A percentile compares a stretch with the other conserved stretches of the same genome.
Evolutionary conservation across 257 asterid species (phyloP).

Genomic region (Penstemon eatonii): DNA sequence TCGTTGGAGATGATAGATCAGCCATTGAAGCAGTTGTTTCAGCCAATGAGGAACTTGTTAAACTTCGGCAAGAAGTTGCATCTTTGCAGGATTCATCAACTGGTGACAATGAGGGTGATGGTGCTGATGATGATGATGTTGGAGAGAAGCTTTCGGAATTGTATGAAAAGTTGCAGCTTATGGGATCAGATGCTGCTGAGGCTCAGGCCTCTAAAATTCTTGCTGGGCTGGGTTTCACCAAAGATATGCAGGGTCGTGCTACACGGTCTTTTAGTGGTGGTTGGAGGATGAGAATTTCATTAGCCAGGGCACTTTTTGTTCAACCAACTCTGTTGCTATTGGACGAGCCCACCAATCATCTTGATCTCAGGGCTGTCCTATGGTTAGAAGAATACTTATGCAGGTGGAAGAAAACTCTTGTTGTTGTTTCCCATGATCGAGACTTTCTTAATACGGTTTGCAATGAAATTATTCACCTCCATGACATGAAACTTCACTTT

Average conservation of each 20-base stretch:
- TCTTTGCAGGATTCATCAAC: conserved; percentile 40
- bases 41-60: conserved; percentile 64
- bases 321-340: conserved; percentile 68
- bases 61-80: conserved; percentile 58
- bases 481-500: conserved; percentile 56
- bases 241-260: conserved; percentile 62
- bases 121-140: conserved; percentile 41
- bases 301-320: conserved; percentile 72
- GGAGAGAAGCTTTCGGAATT: conserved; percentile 62
- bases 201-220: conserved; percentile 77
- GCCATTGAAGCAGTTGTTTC: conserved; percentile 69
- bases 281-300: conserved; percentile 78
- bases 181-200: conserved; percentile 82
- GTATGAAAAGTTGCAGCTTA: conserved; percentile 60
- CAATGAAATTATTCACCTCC: conserved; percentile 64
- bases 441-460: conserved; percentile 68
- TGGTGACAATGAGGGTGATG: conserved; percentile 40
- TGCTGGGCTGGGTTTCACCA: conserved; percentile 70
- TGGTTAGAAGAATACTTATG: conserved; percentile 71
- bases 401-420: conserved; percentile 77
- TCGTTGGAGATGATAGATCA: conserved; percentile 55
- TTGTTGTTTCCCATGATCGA: conserved; percentile 68
- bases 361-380: conserved; percentile 72
- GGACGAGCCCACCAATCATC: conserved; percentile 79
- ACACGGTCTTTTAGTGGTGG: conserved; percentile 77